These are phyloP conservation scores for Epichloe hybrida DNA, from an alignment of 2,329 filamentous ascomycete species.

Conservation along the genomic window DNA sequence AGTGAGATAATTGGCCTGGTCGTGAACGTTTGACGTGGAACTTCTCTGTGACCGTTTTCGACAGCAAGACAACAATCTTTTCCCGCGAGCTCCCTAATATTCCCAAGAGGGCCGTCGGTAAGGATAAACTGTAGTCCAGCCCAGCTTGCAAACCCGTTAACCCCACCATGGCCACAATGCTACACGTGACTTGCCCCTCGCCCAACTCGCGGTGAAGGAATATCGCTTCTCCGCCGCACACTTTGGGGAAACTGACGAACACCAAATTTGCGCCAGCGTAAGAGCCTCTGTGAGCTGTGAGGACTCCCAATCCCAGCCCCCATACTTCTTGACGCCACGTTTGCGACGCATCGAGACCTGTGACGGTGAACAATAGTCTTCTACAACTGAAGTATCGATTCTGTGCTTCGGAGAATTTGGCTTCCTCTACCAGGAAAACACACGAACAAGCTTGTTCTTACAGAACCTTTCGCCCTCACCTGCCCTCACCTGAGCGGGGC, in stretches of 20 bases:
- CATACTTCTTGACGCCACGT: neutral
- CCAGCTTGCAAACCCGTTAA: neutral
- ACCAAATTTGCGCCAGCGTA: slow-evolving; percentile 24
- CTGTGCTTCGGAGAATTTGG: neutral
- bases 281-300: neutral
- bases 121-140: slow-evolving; percentile 7
- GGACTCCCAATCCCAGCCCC: neutral
- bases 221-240: slow-evolving; percentile 28
- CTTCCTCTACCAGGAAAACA: neutral
- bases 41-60: slow-evolving; percentile 7
- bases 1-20: slow-evolving; percentile 1
- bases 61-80: slow-evolving; percentile 11
- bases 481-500: slow-evolving; percentile 20
- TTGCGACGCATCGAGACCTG: neutral
- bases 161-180: slow-evolving; percentile 5
- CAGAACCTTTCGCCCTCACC: slow-evolving; percentile 6
- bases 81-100: slow-evolving; percentile 11
- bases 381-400: neutral
- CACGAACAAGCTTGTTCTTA: neutral
- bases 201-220: slow-evolving; percentile 18
- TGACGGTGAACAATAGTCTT: neutral
- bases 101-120: too few species aligned
- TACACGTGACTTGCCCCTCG: slow-evolving; percentile 30
- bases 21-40: slow-evolving; percentile 4
- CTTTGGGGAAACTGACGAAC: slow-evolving; percentile 24